phyloP scores from a whole-genome alignment of 2,329 filamentous ascomycete genomes.

The Neopestalotiopsis rosae region DNA sequence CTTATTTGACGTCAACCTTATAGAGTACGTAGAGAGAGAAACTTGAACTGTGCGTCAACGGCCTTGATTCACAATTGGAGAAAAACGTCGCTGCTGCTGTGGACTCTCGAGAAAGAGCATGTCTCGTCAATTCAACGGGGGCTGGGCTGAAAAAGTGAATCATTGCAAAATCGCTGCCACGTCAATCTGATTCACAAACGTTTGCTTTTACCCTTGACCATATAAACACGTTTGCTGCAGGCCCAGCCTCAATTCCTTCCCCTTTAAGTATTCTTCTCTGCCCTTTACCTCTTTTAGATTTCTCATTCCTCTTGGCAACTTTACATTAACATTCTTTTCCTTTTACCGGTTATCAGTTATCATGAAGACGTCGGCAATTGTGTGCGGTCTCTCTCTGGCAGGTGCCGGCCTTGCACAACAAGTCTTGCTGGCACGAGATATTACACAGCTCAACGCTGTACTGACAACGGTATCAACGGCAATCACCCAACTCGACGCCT shows the following conservation, averaged over 20 bases:
- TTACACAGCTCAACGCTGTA: slow-evolving; percentile 24
- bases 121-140: neutral
- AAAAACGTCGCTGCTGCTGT: neutral
- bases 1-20: slow-evolving; percentile 9
- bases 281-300: too few species aligned
- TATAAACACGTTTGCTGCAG: too few species aligned
- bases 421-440: neutral
- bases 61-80: neutral
- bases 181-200: neutral
- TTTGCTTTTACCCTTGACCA: neutral
- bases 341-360: too few species aligned
- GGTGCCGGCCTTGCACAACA: slow-evolving; percentile 26
- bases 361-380: neutral
- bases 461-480: slow-evolving; percentile 29
- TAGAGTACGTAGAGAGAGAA: neutral
- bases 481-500: slow-evolving; percentile 33
- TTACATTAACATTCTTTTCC: too few species aligned
- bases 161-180: neutral
- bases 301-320: too few species aligned
- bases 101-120: neutral
- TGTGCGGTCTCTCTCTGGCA: neutral
- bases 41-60: neutral
- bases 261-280: too few species aligned
- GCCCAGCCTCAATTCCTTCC: too few species aligned
- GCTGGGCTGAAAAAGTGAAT: neutral